Evolutionary conservation across 2,329 filamentous ascomycete species (phyloP), one percentile per base, ranked within the genome.

Genomic region (Cercospora zeina): DNA sequence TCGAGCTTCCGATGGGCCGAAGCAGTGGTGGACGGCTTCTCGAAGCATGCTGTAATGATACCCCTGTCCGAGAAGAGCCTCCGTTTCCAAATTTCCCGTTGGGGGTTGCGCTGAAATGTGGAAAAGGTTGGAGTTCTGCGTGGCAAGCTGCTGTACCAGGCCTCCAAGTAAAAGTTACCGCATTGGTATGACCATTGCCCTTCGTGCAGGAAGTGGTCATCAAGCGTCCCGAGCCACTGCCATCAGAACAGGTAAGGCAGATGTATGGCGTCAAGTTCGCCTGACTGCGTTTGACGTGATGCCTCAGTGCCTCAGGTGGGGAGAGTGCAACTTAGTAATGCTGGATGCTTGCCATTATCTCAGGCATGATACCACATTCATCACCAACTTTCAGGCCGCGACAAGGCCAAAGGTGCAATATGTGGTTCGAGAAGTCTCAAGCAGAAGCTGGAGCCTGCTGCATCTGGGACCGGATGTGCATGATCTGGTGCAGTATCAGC

Each of bases 381-480:
- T 21, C 42, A 19, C 42, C 42, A 3, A n/a, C 2, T 5, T 27
- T 13, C 14, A n/a, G 42, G 13, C 42, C 11, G 3, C 10, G 3
- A 34, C 14, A 21, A 19, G 11, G 24, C 5, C 27, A 49, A n/a
- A 27, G 19, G 27, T 19, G 21, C 42, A 9, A 24, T 1, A 11
- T 24, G 14, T 34, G 31, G 2, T 13, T 8, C 21, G 21, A 13
- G 4, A 45, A 19, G 21, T n/a, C 13, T 57, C 54, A 57, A 47
- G 39, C 54, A 47, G 54, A 57, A 42, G 54, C 39, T 45, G 54
- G 54, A 49, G 54, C 54, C 39, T 77, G 75, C 65, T 77, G 76
- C 61, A 75, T 70, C 59, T 76, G 73, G 13, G 73, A 73, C 64
- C 81, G 79, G 36, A 80, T 71, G 65, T 79, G 77, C 39, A 62